phyloP scores from a whole-genome alignment of 495 filamentous ascomycete species.

The Alectoria sarmentosa region DNA sequence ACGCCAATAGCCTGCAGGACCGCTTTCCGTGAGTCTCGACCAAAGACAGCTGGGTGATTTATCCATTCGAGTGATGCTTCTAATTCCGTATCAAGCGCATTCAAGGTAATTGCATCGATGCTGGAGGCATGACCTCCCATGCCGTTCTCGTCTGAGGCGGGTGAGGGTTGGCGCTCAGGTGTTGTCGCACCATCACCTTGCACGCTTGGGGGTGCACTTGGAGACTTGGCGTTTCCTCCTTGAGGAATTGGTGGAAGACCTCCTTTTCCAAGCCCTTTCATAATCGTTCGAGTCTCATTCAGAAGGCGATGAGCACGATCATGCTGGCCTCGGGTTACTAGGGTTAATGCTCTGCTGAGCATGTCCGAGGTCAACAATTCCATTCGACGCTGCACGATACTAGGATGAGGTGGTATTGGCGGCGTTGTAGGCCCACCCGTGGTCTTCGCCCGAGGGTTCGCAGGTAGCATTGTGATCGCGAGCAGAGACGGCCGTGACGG shows the following conservation, averaged over 20 bases:
- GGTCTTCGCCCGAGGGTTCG: slow-evolving; percentile 51
- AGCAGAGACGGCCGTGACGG: slow-evolving; percentile 83
- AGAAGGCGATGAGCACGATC: slow-evolving; percentile 89
- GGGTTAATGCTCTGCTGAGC: slow-evolving; percentile 84
- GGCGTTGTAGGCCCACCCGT: slow-evolving; percentile 58
- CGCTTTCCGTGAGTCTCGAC: slow-evolving; percentile 89
- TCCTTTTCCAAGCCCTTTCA: slow-evolving; percentile 93
- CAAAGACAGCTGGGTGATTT: slow-evolving; percentile 91
- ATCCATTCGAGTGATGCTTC: slow-evolving; percentile 98
- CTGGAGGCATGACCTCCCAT: slow-evolving; percentile 40
- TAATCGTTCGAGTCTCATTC: slow-evolving; percentile 86
- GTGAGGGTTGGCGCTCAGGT: slow-evolving; percentile 44
- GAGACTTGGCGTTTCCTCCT: slow-evolving; percentile 30
- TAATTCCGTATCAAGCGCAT: slow-evolving; percentile 84
- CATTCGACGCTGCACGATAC: slow-evolving; percentile 95
- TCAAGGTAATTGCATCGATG: slow-evolving; percentile 59
- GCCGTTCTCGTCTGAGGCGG: slow-evolving; percentile 40
- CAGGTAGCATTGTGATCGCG: slow-evolving; percentile 98
- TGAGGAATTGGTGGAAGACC: slow-evolving; percentile 87
- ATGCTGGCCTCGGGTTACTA: slow-evolving; percentile 86
- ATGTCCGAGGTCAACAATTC: slow-evolving; percentile 97
- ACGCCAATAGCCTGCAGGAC: slow-evolving; percentile 95
- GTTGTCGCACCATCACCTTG: slow-evolving; percentile 33
- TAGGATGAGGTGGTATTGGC: slow-evolving; percentile 91
- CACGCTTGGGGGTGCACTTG: slow-evolving; percentile 32